Conservation (phyloP, 2,329 filamentous ascomycete species). For the Coniella vitis region DNA sequence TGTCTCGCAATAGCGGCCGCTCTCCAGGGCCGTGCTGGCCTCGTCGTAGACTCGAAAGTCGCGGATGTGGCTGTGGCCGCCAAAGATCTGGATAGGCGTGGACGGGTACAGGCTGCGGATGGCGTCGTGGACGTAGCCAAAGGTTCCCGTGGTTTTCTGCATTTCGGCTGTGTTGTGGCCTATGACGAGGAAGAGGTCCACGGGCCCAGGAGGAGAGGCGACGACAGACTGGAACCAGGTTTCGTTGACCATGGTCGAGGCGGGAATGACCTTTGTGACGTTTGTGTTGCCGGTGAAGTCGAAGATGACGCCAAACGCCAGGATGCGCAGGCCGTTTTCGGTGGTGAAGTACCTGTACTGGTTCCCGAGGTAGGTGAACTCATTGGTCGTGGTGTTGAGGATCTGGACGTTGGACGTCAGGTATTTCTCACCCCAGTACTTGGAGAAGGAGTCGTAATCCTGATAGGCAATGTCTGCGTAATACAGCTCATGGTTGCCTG, state of each 20-base stretch:
- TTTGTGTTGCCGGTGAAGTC: slow-evolving; percentile 53
- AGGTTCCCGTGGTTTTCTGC: slow-evolving; percentile 35
- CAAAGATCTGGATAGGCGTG: slow-evolving; percentile 58
- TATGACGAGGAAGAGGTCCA: slow-evolving; percentile 57
- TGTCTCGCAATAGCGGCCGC: slow-evolving; percentile 62
- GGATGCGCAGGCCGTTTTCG: slow-evolving; percentile 33
- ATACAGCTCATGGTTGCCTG: slow-evolving; percentile 57
- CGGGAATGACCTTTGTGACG: slow-evolving; percentile 52
- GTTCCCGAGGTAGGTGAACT: slow-evolving; percentile 36
- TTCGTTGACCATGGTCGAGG: slow-evolving; percentile 43
- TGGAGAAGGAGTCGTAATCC: slow-evolving; percentile 52
- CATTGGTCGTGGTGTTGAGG: slow-evolving; percentile 29
- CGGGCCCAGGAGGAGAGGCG: slow-evolving; percentile 38
- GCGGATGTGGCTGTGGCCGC: slow-evolving; percentile 58
- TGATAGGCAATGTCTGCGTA: slow-evolving; percentile 55
- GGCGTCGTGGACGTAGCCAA: slow-evolving; percentile 43
- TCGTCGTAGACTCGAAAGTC: slow-evolving; percentile 60
- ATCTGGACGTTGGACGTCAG: slow-evolving; percentile 41
- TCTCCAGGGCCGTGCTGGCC: slow-evolving; percentile 53
- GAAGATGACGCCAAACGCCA: slow-evolving; percentile 39
- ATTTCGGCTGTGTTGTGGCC: slow-evolving; percentile 55
- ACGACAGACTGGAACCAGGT: slow-evolving; percentile 55
- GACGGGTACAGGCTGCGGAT: slow-evolving; percentile 50
- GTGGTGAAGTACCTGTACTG: slow-evolving; percentile 39
- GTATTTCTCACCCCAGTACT: slow-evolving; percentile 43